Conservation (phyloP, 352 stramenopile species). For the Halophytophthora polymorphica region DNA sequence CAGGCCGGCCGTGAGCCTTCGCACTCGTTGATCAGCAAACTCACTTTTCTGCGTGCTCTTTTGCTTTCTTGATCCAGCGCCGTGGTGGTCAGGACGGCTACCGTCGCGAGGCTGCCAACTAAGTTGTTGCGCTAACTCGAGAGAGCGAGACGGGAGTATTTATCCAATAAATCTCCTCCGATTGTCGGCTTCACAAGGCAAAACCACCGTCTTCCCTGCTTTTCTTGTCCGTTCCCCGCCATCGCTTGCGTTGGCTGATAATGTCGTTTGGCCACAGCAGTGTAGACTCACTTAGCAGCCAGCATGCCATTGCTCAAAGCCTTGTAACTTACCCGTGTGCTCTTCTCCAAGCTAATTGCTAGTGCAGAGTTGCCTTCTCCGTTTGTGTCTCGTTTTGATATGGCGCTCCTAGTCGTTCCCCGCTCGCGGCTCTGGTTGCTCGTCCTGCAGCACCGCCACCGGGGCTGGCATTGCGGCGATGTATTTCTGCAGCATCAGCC, state of each 20-base stretch:
- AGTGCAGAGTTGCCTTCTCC: too few relatives aligned
- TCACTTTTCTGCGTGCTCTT: constrained; percentile 5
- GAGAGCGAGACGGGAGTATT: constrained; percentile 55
- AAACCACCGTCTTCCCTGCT: constrained; percentile 7
- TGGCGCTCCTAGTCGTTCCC: too few relatives aligned
- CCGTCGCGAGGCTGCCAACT: constrained; percentile 84
- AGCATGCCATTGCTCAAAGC: too few relatives aligned
- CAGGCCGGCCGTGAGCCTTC: neutral
- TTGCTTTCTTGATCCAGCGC: constrained; percentile 26
- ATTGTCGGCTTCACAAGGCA: constrained; percentile 60
- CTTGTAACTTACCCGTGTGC: too few relatives aligned
- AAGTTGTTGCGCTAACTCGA: constrained; percentile 34
- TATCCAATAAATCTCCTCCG: constrained; percentile 72
- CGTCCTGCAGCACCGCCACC: too few relatives aligned
- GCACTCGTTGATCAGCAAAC: neutral
- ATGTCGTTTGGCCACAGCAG: too few relatives aligned
- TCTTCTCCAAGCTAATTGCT: too few relatives aligned
- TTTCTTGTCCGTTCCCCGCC: neutral
- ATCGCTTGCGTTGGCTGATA: too few relatives aligned
- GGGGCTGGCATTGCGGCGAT: neutral
- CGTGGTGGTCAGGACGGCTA: constrained; percentile 83
- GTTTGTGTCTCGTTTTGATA: too few relatives aligned
- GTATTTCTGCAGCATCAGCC: constrained; percentile 41
- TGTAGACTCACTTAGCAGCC: too few relatives aligned
- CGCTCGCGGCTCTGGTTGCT: too few relatives aligned